Base-by-base conservation (phyloP, 805 yeast species). In the Starmerella riodocensis region DNA sequence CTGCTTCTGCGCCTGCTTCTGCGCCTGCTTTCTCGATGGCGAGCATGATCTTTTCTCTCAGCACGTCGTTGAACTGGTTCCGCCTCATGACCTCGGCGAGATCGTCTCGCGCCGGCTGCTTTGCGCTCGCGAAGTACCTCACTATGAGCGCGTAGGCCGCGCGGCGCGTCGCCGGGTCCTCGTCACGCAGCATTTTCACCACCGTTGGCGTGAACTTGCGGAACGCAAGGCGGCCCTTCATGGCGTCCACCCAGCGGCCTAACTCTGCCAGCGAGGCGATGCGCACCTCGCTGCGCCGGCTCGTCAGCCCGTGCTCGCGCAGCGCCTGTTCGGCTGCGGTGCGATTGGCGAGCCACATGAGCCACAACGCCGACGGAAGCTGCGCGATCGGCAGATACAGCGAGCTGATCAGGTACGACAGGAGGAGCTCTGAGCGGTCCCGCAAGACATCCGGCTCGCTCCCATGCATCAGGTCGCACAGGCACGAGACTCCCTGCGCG, bases 61-160 rank as follows among this genome's bases (percentile, higher is more conserved):
- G 12, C 4, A 3, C 32, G 9, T 21, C 41, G 11, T 39, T 27
- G 6, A 50, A 36, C 12, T 39, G 37, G 33, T 63, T 61, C 4
- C 53, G 40, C 14, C 57, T 54, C 41, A 75, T 46, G 25, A 67
- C 70, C 24, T 55, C 54, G 7, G 62, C 53, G 27, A 75, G 58
- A 43, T 71, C 76, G 23, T 55, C 57, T 45, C 63, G 65, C 27
- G 73, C 74, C 13, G 59, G 59, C 25, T 52, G 52, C 24, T 48
- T 41, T 4, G 60, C 58, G 40, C 59, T 60, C 32, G 50, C 57
- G 55, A 69, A 69, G 37, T 67, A 64, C 6, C 53, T 36, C 1
- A 59, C 47, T 12, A 71, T 47, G 25, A 69, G 46, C 2, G 49
- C 52, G 12, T 46, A 39, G 12, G 59, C 53, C 5, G 55, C 46